Conservation (phyloP, 352 stramenopile species). For the Blastocystis sp. region DNA sequence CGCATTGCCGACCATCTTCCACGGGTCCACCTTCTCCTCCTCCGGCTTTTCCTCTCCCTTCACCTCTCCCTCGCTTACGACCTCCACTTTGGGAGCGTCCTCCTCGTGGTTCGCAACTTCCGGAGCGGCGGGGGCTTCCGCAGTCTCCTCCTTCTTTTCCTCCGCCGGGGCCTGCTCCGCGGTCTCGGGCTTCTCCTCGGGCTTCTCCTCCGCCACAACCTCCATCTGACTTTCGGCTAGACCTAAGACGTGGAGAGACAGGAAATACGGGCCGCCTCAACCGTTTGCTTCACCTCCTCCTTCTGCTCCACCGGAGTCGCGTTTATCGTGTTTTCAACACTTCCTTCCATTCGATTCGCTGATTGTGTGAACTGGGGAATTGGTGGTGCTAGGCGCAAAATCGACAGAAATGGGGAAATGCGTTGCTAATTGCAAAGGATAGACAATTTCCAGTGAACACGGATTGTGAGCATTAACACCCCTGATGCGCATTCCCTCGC, state of each 20-base stretch:
- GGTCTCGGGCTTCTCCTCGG: not conserved
- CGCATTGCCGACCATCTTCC: slow-evolving; percentile 10
- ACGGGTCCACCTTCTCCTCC: not conserved
- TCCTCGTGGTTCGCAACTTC: not conserved
- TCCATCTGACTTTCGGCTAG: not conserved
- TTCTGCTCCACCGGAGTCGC: not conserved
- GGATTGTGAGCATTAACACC: no score
- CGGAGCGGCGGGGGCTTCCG: not conserved
- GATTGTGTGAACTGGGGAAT: not conserved
- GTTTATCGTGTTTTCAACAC: not conserved
- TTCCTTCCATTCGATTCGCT: not conserved
- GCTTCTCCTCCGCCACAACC: not conserved
- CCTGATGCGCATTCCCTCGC: no score
- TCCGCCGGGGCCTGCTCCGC: not conserved
- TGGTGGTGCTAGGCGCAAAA: no score
- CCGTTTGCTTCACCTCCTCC: not conserved
- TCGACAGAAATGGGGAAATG: no score
- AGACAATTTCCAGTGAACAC: no score
- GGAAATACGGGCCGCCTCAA: not conserved
- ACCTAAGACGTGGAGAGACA: not conserved
- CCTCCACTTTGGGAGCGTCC: not conserved
- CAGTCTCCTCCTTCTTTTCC: not conserved
- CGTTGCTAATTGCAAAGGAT: no score
- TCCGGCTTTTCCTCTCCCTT: not conserved
- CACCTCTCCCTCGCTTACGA: not conserved